Base-by-base conservation (phyloP, 2,329 filamentous ascomycete genomes). In the Golovinomyces cichoracearum region DNA sequence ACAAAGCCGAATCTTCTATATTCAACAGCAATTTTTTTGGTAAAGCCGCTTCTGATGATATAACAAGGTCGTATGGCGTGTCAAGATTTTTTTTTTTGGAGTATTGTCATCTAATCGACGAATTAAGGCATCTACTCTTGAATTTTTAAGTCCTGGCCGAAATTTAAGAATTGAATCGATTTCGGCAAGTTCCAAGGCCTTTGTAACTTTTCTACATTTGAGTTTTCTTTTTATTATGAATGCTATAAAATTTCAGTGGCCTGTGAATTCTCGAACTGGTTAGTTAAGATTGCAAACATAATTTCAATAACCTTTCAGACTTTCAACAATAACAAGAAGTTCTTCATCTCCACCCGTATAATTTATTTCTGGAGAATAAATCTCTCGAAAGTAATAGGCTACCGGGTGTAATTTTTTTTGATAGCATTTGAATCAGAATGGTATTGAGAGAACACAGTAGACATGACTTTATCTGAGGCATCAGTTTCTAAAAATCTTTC, bases 301-400 rank as follows among this genome's bases (percentile, higher is more conserved):
- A 5, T 45, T 10, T 45, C 27, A 26, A 21, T 45, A 45, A 12
- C 31, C 42, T 19, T 31, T 45, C 17, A 45, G 6, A 45, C 23
- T 45, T 19, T 45, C 27, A 9, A 45, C 42, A 31, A 45, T 45
- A 7, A 26, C 42, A 45, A 45, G 42, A 21, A 45, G 25, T 19
- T 45, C 42, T 31, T 45, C 19, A 45, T 45, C 42, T 31, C 23
- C 42, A 4, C 29, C 25, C 5, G 42, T 31, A 31, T 31, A 45
- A 21, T 45, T 17, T 3, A 45, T 29, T 33, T 45, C 42, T 27
- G 42, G 23, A 19, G 25, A 19, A 31, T 25, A 29, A 25, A 31
- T 45, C 4, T 7, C 31, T 7, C 42, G 4, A 9, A n/a, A 45
- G 17, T 31, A 45, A 19, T 31, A 31, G 17, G 42, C 42, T 12